Conservation (phyloP, 192 early-diverging fungal species). For the Tieghemiomyces parasiticus region DNA sequence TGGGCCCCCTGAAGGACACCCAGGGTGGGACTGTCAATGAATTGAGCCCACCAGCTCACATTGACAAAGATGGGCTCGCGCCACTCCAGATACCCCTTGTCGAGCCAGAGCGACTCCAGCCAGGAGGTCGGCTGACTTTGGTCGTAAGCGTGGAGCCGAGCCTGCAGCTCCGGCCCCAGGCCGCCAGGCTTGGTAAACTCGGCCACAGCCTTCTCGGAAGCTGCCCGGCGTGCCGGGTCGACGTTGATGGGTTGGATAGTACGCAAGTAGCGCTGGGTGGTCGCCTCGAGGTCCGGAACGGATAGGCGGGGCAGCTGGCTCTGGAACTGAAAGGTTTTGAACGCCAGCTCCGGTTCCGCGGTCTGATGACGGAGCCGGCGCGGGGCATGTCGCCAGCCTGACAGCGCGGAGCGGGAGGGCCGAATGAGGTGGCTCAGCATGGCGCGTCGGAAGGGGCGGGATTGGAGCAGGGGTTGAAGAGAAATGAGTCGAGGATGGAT, state of each 20-base stretch:
- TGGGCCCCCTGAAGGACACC: conserved; percentile 20
- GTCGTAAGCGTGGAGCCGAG: conserved; percentile 53
- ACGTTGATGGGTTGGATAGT: conserved; percentile 49
- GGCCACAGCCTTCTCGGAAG: conserved; percentile 45
- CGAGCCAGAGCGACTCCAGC: conserved; percentile 78
- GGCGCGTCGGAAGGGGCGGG: too few species aligned
- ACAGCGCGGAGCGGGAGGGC: too few species aligned
- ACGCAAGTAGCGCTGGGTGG: conserved; percentile 61
- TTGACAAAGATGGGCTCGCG: conserved; percentile 73
- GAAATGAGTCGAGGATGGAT: too few species aligned
- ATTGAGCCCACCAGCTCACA: conserved; percentile 76
- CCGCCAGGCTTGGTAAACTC: conserved; percentile 52
- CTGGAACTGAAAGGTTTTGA: conserved; percentile 64
- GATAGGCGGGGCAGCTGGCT: conserved; percentile 61
- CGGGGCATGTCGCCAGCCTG: too few species aligned
- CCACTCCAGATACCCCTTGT: conserved; percentile 74
- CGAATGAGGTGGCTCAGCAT: too few species aligned
- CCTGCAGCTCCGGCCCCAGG: conserved; percentile 60
- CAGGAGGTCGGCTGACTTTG: conserved; percentile 54
- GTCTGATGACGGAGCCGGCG: too few species aligned
- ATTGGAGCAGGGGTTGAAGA: too few species aligned
- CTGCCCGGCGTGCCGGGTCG: conserved; percentile 32
- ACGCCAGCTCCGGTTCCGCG: too few species aligned
- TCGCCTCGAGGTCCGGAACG: conserved; percentile 65
- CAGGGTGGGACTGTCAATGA: conserved; percentile 41